phyloP scores from a whole-genome alignment of 345 rosid species.

The Noccaea caerulescens region DNA sequence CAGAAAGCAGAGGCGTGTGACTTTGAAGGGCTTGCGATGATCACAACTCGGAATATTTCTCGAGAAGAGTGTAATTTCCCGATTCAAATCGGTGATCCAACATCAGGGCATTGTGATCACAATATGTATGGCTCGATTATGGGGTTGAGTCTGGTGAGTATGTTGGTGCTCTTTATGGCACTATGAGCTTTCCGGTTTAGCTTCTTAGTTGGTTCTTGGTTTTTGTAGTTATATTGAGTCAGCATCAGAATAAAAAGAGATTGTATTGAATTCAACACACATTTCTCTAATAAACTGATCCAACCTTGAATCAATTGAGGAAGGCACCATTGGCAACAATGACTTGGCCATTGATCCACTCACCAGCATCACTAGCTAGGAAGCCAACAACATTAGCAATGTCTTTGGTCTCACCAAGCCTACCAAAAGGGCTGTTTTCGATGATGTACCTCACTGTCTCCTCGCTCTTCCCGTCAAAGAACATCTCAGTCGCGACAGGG shows the following conservation, averaged over 20 bases:
- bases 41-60: constrained; percentile 61
- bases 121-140: constrained; percentile 4
- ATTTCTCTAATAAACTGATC: background rate
- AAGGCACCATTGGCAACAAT: constrained; percentile 58
- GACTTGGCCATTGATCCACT: constrained; percentile 59
- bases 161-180: constrained; percentile 24
- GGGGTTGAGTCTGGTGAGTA: background rate
- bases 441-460: constrained; percentile 43
- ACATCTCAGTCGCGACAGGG: constrained; percentile 58
- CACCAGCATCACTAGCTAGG: constrained; percentile 57
- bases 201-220: constrained; percentile 1
- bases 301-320: constrained; percentile 33
- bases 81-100: constrained; percentile 55
- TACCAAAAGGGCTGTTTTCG: constrained; percentile 44
- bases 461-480: constrained; percentile 49
- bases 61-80: constrained; percentile 65
- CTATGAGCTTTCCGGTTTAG: constrained; percentile 19
- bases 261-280: background rate
- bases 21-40: constrained; percentile 63
- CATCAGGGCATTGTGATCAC: constrained; percentile 37
- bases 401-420: constrained; percentile 54
- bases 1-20: constrained; percentile 66
- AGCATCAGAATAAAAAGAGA: background rate
- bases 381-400: constrained; percentile 56
- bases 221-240: constrained; percentile 26